Evolutionary conservation across 768 basidiomycete species (phyloP).

Genomic region (Suillus placidus): DNA sequence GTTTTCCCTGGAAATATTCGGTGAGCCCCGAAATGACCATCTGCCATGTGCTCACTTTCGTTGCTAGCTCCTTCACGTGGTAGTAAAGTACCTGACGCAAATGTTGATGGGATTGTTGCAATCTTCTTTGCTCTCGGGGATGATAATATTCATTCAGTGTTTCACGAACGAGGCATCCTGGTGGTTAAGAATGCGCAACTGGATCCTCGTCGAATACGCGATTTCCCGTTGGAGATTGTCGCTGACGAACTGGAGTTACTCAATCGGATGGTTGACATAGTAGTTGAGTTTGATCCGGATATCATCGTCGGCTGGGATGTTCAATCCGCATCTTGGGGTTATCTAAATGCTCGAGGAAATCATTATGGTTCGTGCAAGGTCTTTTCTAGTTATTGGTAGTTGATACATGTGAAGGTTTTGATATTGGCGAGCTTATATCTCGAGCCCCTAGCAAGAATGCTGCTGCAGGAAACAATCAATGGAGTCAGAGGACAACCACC

Average conservation of each 20-base stretch:
- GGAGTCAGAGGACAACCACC: conserved; percentile 74
- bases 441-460: conserved; percentile 61
- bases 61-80: conserved; percentile 59
- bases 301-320: conserved; percentile 93
- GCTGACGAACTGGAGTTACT: conserved; percentile 78
- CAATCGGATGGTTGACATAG: conserved; percentile 72
- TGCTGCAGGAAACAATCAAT: conserved; percentile 54
- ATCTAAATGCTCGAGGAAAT: conserved; percentile 68
- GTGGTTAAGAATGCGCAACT: conserved; percentile 46
- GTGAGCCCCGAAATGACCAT: conserved; percentile 46
- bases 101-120: conserved; percentile 56
- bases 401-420: conserved; percentile 53
- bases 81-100: conserved; percentile 64
- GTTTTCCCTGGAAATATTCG: conserved; percentile 83
- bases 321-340: conserved; percentile 89
- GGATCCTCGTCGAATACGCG: conserved; percentile 44
- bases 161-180: conserved; percentile 53
- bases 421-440: conserved; percentile 72
- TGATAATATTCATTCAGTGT: conserved; percentile 32
- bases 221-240: conserved; percentile 53
- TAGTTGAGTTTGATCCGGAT: conserved; percentile 85
- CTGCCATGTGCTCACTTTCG: background rate
- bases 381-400: background rate
- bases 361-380: conserved; percentile 50
- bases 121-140: conserved; percentile 74